Percentiles rank a stretch among this genome's conserved stretches.
phyloP scores from a whole-genome alignment of 306 rosid species.

The Pyrus bretschneideri region DNA sequence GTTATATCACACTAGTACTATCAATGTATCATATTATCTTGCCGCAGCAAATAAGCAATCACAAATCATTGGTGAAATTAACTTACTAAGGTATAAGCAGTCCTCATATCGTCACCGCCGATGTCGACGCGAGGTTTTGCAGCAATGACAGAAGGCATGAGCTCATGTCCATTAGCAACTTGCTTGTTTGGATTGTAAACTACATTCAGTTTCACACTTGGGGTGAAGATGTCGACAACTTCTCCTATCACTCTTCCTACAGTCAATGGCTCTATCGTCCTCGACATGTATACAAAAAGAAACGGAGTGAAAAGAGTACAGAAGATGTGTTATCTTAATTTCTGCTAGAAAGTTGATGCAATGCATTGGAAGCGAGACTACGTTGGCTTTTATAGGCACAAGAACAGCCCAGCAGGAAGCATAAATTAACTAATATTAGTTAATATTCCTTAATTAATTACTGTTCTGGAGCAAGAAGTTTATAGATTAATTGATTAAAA shows the following conservation, averaged over 20 bases:
- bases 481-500: background rate
- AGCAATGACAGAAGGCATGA: slow-evolving; percentile 51
- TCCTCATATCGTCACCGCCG: slow-evolving; percentile 74
- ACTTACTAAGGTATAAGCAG: slow-evolving; percentile 71
- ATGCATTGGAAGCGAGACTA: slow-evolving; percentile 6
- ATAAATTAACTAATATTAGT: background rate
- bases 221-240: slow-evolving; percentile 71
- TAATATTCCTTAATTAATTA: background rate
- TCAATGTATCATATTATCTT: no score
- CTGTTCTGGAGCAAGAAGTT: background rate
- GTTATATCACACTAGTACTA: no score
- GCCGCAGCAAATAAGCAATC: background rate
- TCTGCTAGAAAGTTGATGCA: slow-evolving; percentile 7
- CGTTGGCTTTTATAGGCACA: slow-evolving; percentile 42
- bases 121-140: slow-evolving; percentile 69
- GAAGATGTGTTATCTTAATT: background rate
- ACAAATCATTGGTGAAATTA: background rate
- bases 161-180: slow-evolving; percentile 72
- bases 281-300: slow-evolving; percentile 26
- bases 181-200: slow-evolving; percentile 50
- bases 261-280: slow-evolving; percentile 46
- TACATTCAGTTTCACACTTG: slow-evolving; percentile 67
- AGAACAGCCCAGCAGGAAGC: background rate
- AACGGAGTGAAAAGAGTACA: background rate
- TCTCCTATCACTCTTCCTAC: slow-evolving; percentile 88